A percentile compares a stretch with the other conserved stretches of the same genome.
phyloP scores from a whole-genome alignment of 148 eudicot genomes.

The Rhododendron ferrugineum region DNA sequence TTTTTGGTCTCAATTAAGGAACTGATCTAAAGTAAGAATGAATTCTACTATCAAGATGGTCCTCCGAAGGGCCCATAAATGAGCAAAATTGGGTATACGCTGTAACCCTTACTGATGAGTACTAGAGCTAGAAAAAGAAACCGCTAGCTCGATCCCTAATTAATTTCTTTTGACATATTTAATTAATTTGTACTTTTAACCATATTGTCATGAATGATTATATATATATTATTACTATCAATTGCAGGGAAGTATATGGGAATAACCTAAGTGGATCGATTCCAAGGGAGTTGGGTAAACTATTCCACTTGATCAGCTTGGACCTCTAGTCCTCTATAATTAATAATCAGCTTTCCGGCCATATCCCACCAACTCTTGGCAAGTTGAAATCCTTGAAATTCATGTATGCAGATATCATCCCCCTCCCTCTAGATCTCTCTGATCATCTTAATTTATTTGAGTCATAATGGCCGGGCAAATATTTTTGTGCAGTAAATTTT shows the following conservation, averaged over 20 bases:
- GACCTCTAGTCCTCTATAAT: too few species aligned
- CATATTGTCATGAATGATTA: background rate
- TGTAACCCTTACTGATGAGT: too few species aligned
- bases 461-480: too few species aligned
- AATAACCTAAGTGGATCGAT: constrained; percentile 28
- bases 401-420: constrained; percentile 11
- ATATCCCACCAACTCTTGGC: constrained; percentile 28
- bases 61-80: background rate
- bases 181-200: background rate
- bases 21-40: background rate
- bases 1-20: background rate
- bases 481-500: too few species aligned
- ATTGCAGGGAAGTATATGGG: constrained; percentile 18
- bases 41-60: background rate
- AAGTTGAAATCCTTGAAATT: constrained; percentile 16
- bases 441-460: too few species aligned
- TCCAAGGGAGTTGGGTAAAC: constrained; percentile 23
- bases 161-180: background rate
- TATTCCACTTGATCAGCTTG: constrained; percentile 19
- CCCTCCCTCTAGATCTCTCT: background rate
- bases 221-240: background rate
- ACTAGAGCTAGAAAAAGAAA: background rate
- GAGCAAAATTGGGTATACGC: too few species aligned
- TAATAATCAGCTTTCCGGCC: constrained; percentile 19
- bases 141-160: too few species aligned